Percentiles rank a stretch among this genome's conserved stretches.
These are phyloP conservation scores for Osmanthus fragrans DNA, from an alignment of 257 asterid species.

Conservation along the genomic window DNA sequence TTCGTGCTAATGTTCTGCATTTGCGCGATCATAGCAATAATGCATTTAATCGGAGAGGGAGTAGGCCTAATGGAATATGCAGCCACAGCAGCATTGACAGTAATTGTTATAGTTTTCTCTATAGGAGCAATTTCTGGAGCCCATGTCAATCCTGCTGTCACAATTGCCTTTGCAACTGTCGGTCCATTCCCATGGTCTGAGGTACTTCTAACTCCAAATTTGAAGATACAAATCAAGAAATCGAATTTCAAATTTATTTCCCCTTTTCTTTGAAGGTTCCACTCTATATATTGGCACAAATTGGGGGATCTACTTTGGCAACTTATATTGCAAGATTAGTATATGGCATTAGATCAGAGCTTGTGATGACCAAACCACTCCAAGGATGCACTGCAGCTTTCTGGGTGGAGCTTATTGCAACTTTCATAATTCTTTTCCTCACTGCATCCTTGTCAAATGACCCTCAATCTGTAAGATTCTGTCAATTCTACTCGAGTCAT, in stretches of 20 bases:
- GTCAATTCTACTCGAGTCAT: not conserved
- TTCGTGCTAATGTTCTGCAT: slow-evolving; percentile 70
- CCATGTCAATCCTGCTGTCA: slow-evolving; percentile 85
- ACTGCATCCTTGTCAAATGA: slow-evolving; percentile 60
- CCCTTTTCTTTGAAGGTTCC: slow-evolving; percentile 55
- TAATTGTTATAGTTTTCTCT: slow-evolving; percentile 58
- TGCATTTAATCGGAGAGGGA: slow-evolving; percentile 48
- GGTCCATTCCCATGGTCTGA: slow-evolving; percentile 85
- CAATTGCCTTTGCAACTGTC: slow-evolving; percentile 67
- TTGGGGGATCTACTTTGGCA: slow-evolving; percentile 69
- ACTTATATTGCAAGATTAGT: slow-evolving; percentile 52
- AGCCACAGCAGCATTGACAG: slow-evolving; percentile 74
- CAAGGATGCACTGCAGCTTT: slow-evolving; percentile 66
- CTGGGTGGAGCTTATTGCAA: slow-evolving; percentile 67
- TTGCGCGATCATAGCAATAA: slow-evolving; percentile 66
- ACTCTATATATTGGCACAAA: slow-evolving; percentile 63
- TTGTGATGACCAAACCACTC: slow-evolving; percentile 65
- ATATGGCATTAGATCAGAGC: slow-evolving; percentile 59
- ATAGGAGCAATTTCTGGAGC: slow-evolving; percentile 87
- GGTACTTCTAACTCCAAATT: slow-evolving; percentile 32
- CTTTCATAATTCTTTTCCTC: slow-evolving; percentile 67
- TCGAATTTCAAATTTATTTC: not conserved
- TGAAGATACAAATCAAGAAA: not conserved
- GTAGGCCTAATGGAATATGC: slow-evolving; percentile 76
- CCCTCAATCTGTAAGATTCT: slow-evolving; percentile 49